Conservation (phyloP, 1,284 basidiomycete genomes). For the Malassezia slooffiae region DNA sequence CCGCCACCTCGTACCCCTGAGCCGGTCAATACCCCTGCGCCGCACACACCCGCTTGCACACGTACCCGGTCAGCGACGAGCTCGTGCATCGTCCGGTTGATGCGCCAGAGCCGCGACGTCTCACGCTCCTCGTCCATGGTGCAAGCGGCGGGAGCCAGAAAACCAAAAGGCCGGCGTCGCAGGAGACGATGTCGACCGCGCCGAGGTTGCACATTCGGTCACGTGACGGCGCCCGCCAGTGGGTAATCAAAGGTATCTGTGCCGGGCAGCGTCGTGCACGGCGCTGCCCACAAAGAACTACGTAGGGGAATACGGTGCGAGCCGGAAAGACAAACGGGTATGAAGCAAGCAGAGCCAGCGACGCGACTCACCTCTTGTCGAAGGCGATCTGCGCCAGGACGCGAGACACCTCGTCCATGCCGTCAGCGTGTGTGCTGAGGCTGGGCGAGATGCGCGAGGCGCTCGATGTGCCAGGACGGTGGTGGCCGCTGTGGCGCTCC, state of each 20-base stretch:
- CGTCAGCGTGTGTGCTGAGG: slow-evolving; percentile 21
- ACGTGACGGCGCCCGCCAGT: no score
- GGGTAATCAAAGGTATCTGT: background rate
- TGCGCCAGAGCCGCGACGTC: slow-evolving; percentile 73
- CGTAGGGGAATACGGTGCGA: background rate
- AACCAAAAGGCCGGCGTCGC: no score
- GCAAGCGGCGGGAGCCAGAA: no score
- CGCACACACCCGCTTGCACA: background rate
- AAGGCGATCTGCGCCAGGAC: slow-evolving; percentile 39
- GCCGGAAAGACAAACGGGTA: background rate
- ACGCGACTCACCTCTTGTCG: slow-evolving; percentile 19
- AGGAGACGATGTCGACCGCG: no score
- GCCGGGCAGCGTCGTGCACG: background rate
- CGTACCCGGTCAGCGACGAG: slow-evolving; percentile 64
- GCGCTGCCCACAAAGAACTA: background rate
- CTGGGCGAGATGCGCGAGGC: slow-evolving; percentile 27
- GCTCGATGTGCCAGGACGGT: slow-evolving; percentile 23
- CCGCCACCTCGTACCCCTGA: slow-evolving; percentile 68
- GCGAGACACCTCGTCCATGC: slow-evolving; percentile 42
- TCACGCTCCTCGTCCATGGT: slow-evolving; percentile 48
- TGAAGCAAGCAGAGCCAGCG: background rate
- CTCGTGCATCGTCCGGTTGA: slow-evolving; percentile 92
- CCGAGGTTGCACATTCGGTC: background rate
- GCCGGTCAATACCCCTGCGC: slow-evolving; percentile 5
- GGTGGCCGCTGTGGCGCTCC: slow-evolving; percentile 9